phyloP scores from a whole-genome alignment of 768 basidiomycete species.

The Termitomyces sp. region DNA sequence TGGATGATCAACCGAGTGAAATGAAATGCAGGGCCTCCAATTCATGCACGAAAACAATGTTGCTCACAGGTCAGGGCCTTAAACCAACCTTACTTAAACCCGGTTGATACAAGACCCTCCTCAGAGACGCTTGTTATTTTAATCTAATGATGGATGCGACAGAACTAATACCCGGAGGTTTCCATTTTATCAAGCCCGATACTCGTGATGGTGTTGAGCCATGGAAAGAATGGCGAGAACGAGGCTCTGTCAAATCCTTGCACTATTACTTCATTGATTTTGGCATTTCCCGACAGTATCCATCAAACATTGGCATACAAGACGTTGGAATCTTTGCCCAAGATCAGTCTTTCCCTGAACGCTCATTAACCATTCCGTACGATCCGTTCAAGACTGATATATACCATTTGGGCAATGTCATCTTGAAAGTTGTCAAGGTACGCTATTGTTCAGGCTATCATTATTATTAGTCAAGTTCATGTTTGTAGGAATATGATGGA shows the following conservation, averaged over 20 bases:
- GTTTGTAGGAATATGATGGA: background rate
- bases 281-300: conserved; percentile 24
- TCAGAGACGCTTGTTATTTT: conserved; percentile 8
- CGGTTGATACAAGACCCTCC: background rate
- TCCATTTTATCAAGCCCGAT: conserved; percentile 17
- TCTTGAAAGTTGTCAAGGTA: background rate
- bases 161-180: conserved; percentile 16
- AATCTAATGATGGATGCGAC: conserved; percentile 33
- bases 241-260: conserved; percentile 21
- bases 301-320: conserved; percentile 16
- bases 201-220: conserved; percentile 11
- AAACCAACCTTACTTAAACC: background rate
- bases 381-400: conserved; percentile 40
- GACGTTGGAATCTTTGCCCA: conserved; percentile 27
- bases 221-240: conserved; percentile 14
- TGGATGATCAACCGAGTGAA: background rate
- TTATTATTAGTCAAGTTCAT: background rate
- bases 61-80: conserved; percentile 14
- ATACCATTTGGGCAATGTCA: conserved; percentile 34
- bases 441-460: too few species aligned
- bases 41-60: conserved; percentile 18
- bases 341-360: conserved; percentile 37
- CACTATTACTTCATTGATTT: conserved; percentile 36
- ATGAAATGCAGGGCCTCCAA: conserved; percentile 12
- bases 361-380: conserved; percentile 9